Base-by-base conservation (phyloP, 768 basidiomycete species). In the Suillus decipiens region DNA sequence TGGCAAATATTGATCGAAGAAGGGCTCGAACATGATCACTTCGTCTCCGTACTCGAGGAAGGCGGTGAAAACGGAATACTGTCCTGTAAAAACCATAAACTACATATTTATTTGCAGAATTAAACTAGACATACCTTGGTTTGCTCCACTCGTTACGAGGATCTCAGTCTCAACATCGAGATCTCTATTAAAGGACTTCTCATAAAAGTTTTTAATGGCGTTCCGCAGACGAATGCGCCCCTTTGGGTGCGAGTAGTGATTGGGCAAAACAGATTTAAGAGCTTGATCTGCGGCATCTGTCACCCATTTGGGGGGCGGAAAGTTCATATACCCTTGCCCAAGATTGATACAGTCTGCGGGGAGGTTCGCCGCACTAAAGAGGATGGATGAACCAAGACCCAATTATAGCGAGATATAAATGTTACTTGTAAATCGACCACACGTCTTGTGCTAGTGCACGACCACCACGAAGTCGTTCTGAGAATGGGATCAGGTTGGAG, bases 1-100 rank as follows among this genome's bases (percentile, higher is more conserved):
- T 28, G 95, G 90, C 59, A 95, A 83, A 75, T 95, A 96, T 74
- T 98, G 96, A 72, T 98, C 96, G 72, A 97, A 98, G 82, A 94
- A 97, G 1, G 96, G 96, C 77, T 99, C 97, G 71, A 99, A 96
- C 86, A 98, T 89, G 76, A 99, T 96, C 66, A 99, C 96, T 75
- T 99, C 97, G 71, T 99, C 97, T 4, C 91, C 96, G 42, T 85
- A 82, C 65, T 98, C 89, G 43, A 97, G 77, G 79, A 96, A 98
- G 0, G 97, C 97, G 12, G 88, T 86, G 69, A 96, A 92, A 59
- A 95, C 92, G 58, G 96, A 87, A 75, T 96, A 99, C 82, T 95
- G 92, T 31, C 96, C 96, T 95, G 74, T 31, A 7, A 12, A 64
- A 57, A 3, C 15, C 7, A 50, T 67, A 59, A 69, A 60, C 57